These are phyloP conservation scores for Venturia nashicola DNA, from an alignment of 2,329 filamentous ascomycete species.

Conservation along the genomic window DNA sequence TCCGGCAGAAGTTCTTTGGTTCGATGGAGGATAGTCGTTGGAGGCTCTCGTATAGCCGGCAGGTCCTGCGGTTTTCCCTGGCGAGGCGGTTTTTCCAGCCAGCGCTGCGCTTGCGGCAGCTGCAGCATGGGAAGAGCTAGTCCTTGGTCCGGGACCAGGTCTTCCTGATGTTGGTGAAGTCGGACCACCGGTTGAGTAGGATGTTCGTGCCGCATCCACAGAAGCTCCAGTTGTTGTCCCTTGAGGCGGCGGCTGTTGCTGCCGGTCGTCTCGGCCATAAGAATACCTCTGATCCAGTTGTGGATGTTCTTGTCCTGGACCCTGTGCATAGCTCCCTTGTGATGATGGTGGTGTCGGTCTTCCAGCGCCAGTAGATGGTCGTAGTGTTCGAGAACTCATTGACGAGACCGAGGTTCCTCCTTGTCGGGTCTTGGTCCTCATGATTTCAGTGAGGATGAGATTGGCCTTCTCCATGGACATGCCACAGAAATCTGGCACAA, in stretches of 20 bases:
- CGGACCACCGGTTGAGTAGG: constrained; percentile 21
- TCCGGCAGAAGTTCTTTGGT: background rate
- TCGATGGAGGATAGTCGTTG: constrained; percentile 26
- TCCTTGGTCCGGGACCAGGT: constrained; percentile 5
- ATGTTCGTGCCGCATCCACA: constrained; percentile 34
- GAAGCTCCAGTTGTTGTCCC: constrained; percentile 26
- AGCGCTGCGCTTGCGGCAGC: constrained; percentile 15
- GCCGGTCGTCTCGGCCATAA: constrained; percentile 31
- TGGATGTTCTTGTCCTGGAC: constrained; percentile 25
- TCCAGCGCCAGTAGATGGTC: constrained; percentile 29
- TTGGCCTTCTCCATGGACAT: constrained; percentile 99
- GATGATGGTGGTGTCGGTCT: constrained; percentile 31
- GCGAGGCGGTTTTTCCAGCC: constrained; percentile 10
- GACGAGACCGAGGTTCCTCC: constrained; percentile 34
- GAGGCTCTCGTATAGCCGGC: constrained; percentile 30
- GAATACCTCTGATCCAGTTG: constrained; percentile 30
- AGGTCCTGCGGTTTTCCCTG: constrained; percentile 8
- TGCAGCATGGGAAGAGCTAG: constrained; percentile 13
- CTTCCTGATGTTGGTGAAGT: constrained; percentile 12
- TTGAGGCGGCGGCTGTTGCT: constrained; percentile 22
- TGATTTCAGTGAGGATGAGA: constrained; percentile 78
- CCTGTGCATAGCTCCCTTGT: constrained; percentile 21
- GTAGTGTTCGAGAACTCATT: constrained; percentile 55
- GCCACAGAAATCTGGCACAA: constrained; percentile 96
- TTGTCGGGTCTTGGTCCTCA: constrained; percentile 62